A percentile compares a stretch with the other conserved stretches of the same genome.
These are phyloP conservation scores for Millerozyma acaciae DNA, from an alignment of 805 yeast genomes.

Conservation along the genomic window DNA sequence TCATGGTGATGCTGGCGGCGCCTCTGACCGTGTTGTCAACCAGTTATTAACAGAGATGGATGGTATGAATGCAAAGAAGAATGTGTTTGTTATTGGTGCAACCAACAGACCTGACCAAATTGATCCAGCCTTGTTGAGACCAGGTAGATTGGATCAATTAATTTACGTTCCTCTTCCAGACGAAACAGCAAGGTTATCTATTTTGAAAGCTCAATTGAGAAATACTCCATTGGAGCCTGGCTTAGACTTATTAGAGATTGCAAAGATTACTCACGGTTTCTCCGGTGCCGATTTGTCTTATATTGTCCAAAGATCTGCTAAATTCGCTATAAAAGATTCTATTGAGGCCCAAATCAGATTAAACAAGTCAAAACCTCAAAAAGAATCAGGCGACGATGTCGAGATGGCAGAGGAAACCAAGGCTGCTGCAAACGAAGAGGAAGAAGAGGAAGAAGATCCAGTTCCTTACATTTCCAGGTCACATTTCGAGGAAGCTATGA, in stretches of 20 bases:
- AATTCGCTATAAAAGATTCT: slow-evolving; percentile 96
- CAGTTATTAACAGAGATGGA: slow-evolving; percentile 98
- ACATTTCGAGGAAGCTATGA: slow-evolving; percentile 99
- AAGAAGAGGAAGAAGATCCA: slow-evolving; percentile 80
- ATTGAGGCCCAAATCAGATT: slow-evolving; percentile 67
- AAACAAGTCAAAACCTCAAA: slow-evolving; percentile 39
- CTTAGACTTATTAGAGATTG: slow-evolving; percentile 79
- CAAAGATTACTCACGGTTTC: slow-evolving; percentile 94
- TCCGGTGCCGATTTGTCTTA: slow-evolving; percentile 98
- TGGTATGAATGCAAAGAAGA: slow-evolving; percentile 99
- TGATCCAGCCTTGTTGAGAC: slow-evolving; percentile 97
- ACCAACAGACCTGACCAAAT: slow-evolving; percentile 99
- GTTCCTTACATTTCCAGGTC: slow-evolving; percentile 93
- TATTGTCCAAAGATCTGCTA: slow-evolving; percentile 98
- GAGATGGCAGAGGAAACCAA: slow-evolving; percentile 40
- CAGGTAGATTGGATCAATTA: slow-evolving; percentile 98
- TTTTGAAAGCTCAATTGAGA: slow-evolving; percentile 92
- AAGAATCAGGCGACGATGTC: slow-evolving; percentile 42
- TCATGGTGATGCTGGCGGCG: slow-evolving; percentile 92
- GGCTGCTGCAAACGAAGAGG: slow-evolving; percentile 42
- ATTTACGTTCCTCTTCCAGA: slow-evolving; percentile 98
- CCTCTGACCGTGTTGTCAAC: slow-evolving; percentile 93
- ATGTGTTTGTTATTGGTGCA: slow-evolving; percentile 98
- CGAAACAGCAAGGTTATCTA: slow-evolving; percentile 88
- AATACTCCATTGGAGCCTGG: slow-evolving; percentile 99